Conservation (phyloP, 148 eudicot genomes). For the Nyssa sinensis region DNA sequence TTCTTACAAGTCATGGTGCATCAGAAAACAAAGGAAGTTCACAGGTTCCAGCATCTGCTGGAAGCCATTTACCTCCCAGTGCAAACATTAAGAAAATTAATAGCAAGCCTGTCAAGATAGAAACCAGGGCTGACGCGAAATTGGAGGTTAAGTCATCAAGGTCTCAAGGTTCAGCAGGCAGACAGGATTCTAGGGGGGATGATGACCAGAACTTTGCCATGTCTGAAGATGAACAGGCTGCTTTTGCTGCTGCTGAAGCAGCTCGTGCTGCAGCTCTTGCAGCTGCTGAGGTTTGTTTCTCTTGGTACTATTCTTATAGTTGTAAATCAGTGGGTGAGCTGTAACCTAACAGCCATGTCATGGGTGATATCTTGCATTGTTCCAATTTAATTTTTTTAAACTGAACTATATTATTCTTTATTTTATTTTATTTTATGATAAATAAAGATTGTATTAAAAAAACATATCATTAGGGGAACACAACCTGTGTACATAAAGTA, state of each 20-base stretch:
- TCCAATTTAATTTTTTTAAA: not conserved
- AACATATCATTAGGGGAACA: too few relatives aligned
- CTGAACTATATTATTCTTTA: not conserved
- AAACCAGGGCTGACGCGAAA: conserved; percentile 37
- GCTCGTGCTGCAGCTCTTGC: conserved; percentile 88
- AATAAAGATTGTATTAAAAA: too few relatives aligned
- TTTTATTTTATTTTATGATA: too few relatives aligned
- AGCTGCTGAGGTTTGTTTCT: conserved; percentile 81
- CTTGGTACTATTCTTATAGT: not conserved
- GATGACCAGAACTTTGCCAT: conserved; percentile 40
- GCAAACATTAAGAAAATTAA: conserved; percentile 44
- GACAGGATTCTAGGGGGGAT: conserved; percentile 39
- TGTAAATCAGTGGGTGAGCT: not conserved
- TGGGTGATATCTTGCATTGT: not conserved
- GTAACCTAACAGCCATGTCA: not conserved
- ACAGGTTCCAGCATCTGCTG: conserved; percentile 30
- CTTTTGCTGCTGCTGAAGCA: conserved; percentile 89
- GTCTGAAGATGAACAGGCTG: conserved; percentile 88
- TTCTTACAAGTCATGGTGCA: conserved; percentile 39
- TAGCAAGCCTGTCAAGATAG: conserved; percentile 47
- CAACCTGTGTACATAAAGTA: too few relatives aligned
- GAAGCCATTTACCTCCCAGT: conserved; percentile 25
- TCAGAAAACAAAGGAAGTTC: conserved; percentile 41
- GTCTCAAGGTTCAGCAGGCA: conserved; percentile 44
- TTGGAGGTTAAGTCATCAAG: conserved; percentile 35